These are phyloP conservation scores for Saitoella complicata DNA, from an alignment of 805 yeast species.

Conservation along the genomic window DNA sequence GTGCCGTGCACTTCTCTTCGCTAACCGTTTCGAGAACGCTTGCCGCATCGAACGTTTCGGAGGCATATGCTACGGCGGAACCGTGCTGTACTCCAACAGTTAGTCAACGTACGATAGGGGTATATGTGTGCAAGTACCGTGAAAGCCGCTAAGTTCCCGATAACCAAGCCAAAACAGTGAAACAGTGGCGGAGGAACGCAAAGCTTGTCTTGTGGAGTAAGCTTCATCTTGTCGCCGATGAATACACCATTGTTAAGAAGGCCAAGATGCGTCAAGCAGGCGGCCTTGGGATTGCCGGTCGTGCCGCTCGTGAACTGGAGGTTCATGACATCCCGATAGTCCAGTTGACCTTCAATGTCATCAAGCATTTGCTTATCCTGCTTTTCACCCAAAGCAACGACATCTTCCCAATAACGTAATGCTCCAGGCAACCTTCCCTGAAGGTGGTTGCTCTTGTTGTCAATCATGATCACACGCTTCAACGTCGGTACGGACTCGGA, in stretches of 20 bases:
- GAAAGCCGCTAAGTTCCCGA: constrained; percentile 16
- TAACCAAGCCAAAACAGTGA: constrained; percentile 21
- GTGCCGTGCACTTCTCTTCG: too few relatives aligned
- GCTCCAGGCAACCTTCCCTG: too few relatives aligned
- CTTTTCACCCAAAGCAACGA: too few relatives aligned
- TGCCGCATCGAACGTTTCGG: too few relatives aligned
- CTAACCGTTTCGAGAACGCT: too few relatives aligned
- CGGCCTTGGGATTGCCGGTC: constrained; percentile 17
- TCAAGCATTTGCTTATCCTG: too few relatives aligned
- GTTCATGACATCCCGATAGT: constrained; percentile 15
- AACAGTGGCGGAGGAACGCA: constrained; percentile 21
- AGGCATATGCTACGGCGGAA: too few relatives aligned
- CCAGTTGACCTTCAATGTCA: neutral
- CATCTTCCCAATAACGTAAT: too few relatives aligned
- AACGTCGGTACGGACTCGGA: too few relatives aligned
- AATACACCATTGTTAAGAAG: constrained; percentile 18
- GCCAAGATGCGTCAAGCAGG: constrained; percentile 16
- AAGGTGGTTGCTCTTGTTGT: too few relatives aligned
- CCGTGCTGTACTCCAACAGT: too few relatives aligned
- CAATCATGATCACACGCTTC: too few relatives aligned
- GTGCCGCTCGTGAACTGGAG: constrained; percentile 22
- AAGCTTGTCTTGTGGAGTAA: constrained; percentile 16
- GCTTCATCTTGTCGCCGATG: constrained; percentile 16
- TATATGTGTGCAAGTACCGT: neutral
- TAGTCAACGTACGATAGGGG: constrained; percentile 1